Evolutionary conservation across 768 basidiomycete species (phyloP), one percentile per base, ranked within the genome.

Genomic region (Lentinula sp.): DNA sequence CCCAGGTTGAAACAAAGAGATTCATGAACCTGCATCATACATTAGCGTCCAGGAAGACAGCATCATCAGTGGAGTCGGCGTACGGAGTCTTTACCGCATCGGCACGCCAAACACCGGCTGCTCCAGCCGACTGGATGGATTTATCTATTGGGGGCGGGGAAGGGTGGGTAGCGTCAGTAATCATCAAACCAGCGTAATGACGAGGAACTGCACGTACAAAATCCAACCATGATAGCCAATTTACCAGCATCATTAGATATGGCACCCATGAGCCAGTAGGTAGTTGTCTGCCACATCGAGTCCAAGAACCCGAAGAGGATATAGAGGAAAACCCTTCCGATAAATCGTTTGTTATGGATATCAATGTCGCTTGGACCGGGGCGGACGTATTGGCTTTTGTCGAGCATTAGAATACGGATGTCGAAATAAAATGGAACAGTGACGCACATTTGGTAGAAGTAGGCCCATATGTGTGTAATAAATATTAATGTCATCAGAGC

Each of bases 171-270:
- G 1, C 3, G 12, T 48, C 46, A 48, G 20, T 48, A 48, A 12
- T 16, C 15, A 46, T 52, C 18, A 13, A 42, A 4, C 58, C 4
- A 18, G 10, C 51, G 33, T 43, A 45, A 15, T 45, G 28, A 20
- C 13, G 13, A 33, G 18, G 18, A 16, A 43, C 9, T 10, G 23
- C 43, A 80, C 88, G 66, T 69, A 92, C 90, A 93, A 67, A 93
- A 90, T 45, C 91, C 92, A 15, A 86, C 77, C 66, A 93, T 87
- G 68, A 91, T 81, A 0, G 91, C 91, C 20, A 93, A 82, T 69
- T 90, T 91, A 1, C 80, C 82, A 7, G 88, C 84, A 70, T 92
- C 85, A 65, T 93, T 92, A 20, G 88, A 90, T 86, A 94, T 90
- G 12, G 88, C 87, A 43, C 91, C 91, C 82, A 91, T 87, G 66